These are phyloP conservation scores for Pneumocystis canis DNA, from an alignment of 1,139 yeast genomes.

Conservation along the genomic window DNA sequence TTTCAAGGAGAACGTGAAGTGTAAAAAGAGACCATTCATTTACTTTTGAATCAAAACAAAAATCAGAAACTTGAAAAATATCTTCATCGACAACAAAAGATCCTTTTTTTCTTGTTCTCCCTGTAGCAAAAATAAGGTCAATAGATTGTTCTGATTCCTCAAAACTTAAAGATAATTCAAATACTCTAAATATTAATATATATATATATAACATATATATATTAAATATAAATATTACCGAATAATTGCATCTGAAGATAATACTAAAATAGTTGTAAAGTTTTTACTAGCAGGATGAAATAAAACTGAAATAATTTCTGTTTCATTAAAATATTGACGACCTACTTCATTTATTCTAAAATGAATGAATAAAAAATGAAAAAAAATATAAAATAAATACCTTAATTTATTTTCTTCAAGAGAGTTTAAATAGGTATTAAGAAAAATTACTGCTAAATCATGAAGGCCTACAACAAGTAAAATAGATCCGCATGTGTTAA, in stretches of 20 bases:
- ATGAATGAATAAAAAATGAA: neutral
- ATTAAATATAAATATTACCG: neutral
- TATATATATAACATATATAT: no score
- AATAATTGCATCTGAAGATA: constrained; percentile 6
- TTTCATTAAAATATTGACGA: neutral
- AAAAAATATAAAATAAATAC: neutral
- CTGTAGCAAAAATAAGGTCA: constrained; percentile 4
- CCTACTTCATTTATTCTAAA: constrained; percentile 5
- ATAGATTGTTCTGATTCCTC: constrained; percentile 8
- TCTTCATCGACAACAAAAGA: constrained; percentile 6
- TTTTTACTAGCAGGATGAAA: constrained; percentile 8
- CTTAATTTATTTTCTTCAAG: neutral
- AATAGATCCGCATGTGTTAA: neutral
- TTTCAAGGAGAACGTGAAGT: constrained; percentile 4
- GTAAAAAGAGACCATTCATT: constrained; percentile 10
- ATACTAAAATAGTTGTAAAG: constrained; percentile 6
- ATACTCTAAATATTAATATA: constrained; percentile 1
- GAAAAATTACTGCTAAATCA: neutral
- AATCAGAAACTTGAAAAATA: constrained; percentile 1
- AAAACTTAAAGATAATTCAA: constrained; percentile 7
- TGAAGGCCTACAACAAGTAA: neutral
- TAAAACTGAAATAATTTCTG: constrained; percentile 1
- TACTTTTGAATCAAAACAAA: constrained; percentile 9
- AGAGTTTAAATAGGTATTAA: constrained; percentile 1
- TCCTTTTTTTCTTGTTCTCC: neutral